Evolutionary conservation across 2,329 filamentous ascomycete species (phyloP).

Genomic region (Colletotrichum lupini): DNA sequence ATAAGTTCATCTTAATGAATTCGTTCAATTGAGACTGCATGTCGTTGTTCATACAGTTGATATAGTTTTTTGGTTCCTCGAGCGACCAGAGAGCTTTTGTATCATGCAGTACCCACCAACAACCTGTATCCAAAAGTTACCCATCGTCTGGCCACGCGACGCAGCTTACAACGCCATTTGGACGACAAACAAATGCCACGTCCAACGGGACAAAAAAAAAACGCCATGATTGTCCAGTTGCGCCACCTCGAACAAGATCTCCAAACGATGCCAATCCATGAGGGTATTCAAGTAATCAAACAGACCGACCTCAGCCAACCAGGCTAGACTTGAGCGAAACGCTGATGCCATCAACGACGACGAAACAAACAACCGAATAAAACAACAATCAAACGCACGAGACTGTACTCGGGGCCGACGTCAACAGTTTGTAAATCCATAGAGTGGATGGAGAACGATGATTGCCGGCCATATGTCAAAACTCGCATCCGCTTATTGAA

Average conservation of each 20-base stretch:
- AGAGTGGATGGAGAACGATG: too few relatives aligned
- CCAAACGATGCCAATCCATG: slow-evolving; percentile 27
- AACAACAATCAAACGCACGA: too few relatives aligned
- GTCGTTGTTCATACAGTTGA: not conserved
- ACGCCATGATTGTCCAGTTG: slow-evolving; percentile 9
- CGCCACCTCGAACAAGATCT: slow-evolving; percentile 21
- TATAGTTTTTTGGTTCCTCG: slow-evolving; percentile 16
- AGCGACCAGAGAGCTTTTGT: slow-evolving; percentile 6
- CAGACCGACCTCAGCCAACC: slow-evolving; percentile 17
- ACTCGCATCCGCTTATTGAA: slow-evolving; percentile 6
- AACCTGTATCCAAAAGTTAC: slow-evolving; percentile 7
- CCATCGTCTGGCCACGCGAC: slow-evolving; percentile 13
- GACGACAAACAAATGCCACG: slow-evolving; percentile 17
- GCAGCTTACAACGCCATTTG: slow-evolving; percentile 12
- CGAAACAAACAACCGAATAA: not conserved
- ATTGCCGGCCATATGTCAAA: too few relatives aligned
- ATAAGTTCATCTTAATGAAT: not conserved
- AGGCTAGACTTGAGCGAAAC: not conserved
- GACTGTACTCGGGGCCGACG: not conserved
- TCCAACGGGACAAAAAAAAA: slow-evolving; percentile 24
- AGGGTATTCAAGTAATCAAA: slow-evolving; percentile 35
- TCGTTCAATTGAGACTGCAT: not conserved
- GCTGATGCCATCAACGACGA: slow-evolving; percentile 7
- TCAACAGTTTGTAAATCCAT: not conserved
- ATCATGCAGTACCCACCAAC: slow-evolving; percentile 8